A percentile compares a stretch with the other conserved stretches of the same genome.
Conservation (phyloP, 768 basidiomycete species). For the Trametes gibbosa region DNA sequence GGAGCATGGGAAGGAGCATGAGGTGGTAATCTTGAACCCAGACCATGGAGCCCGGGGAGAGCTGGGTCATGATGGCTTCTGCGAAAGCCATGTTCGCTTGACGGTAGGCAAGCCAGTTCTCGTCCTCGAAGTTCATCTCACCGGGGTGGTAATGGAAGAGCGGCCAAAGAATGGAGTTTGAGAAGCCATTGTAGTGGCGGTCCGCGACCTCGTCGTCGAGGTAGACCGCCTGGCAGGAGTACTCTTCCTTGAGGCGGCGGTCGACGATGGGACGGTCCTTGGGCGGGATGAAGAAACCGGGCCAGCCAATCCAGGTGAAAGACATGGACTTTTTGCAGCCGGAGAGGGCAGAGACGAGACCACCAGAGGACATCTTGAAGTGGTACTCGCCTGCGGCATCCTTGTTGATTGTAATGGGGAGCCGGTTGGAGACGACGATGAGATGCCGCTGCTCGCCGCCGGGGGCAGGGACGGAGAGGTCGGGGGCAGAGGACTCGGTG, state of each 20-base stretch:
- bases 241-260: constrained; percentile 90
- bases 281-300: constrained; percentile 88
- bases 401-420: constrained; percentile 94
- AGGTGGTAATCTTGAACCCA: constrained; percentile 99
- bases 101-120: constrained; percentile 96
- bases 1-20: constrained; percentile 95
- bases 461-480: constrained; percentile 14
- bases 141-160: constrained; percentile 99
- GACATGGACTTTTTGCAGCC: constrained; percentile 98
- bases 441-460: constrained; percentile 60
- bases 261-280: constrained; percentile 92
- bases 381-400: constrained; percentile 91
- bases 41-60: constrained; percentile 87
- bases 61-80: constrained; percentile 76
- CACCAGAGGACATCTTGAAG: constrained; percentile 99
- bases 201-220: constrained; percentile 98
- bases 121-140: constrained; percentile 99
- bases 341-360: constrained; percentile 93
- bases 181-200: constrained; percentile 96
- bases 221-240: constrained; percentile 96
- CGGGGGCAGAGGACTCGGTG: constrained; percentile 13
- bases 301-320: constrained; percentile 98
- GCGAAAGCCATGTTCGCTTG: constrained; percentile 96
- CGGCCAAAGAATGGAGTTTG: constrained; percentile 99
- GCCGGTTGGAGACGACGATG: constrained; percentile 93